Base-by-base conservation (phyloP, 2,329 filamentous ascomycete genomes). In the Aspergillus quadrilineatus region DNA sequence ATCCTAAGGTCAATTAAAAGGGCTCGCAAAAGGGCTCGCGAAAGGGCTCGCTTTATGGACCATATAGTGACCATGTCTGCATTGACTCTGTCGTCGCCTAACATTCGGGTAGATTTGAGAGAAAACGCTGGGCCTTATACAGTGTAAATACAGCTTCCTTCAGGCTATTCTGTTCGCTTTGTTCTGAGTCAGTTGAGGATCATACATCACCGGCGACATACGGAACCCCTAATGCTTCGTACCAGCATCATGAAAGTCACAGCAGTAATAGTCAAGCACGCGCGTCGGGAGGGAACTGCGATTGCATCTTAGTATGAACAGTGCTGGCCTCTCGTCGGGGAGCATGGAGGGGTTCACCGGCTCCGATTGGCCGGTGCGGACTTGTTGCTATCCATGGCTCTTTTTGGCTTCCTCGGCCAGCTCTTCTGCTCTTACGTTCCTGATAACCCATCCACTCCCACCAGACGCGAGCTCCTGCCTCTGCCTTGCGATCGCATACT, bases 291-390 rank as follows among this genome's bases (percentile, higher is more conserved):
- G 44, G 43, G n/a, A 34, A 42, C 37, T 9, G 28, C 41, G n/a
- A 57, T 53, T 57, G 55, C 47, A 52, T 52, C 42, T 45, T 7
- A 9, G 17, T 17, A 34, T 30, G 39, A 49, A 53, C 46, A 41
- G 37, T 50, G 58, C 59, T 60, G 39, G 54, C 71, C 69, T 73
- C 65, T 73, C 69, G 51, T 68, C 65, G 43, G 63, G 59, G 65
- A 58, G 63, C 70, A 72, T 74, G 72, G 72, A 73, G 71, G 71
- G 69, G 68, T 64, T 59, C 60, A 57, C 59, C 51, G 29, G 30
- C 56, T 62, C 54, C 68, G 66, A 76, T 76, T 76, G 73, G 74
- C 61, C 60, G 56, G 39, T 30, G 10, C 17, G 26, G 43, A 14
- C 12, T 49, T 50, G 43, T 44, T 50, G 43, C 57, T 61, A 65